Evolutionary conservation across 306 rosid species (phyloP).

Genomic region (Pueraria montana): DNA sequence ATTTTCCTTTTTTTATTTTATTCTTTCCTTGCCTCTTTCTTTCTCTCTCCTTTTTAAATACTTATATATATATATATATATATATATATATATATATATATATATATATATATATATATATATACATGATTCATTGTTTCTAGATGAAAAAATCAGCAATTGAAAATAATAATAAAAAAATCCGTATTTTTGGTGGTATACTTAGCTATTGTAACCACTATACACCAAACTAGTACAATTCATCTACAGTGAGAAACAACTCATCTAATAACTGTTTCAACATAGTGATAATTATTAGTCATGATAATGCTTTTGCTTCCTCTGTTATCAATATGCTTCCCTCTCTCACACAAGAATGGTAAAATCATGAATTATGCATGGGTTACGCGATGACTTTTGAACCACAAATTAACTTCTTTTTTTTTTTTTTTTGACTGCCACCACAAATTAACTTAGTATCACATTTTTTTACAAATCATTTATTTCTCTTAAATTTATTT

Average conservation of each 20-base stretch:
- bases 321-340: constrained; percentile 8
- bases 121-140: constrained; percentile 18
- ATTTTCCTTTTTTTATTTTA: background rate
- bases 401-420: too few relatives aligned
- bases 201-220: background rate
- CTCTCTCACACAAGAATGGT: background rate
- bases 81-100: too few relatives aligned
- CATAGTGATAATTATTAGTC: constrained; percentile 1
- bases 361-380: background rate
- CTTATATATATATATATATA: too few relatives aligned
- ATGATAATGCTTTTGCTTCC: constrained; percentile 16
- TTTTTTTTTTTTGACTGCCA: too few relatives aligned
- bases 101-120: too few relatives aligned
- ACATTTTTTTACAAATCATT: background rate
- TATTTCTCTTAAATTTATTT: background rate
- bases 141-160: background rate
- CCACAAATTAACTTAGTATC: too few relatives aligned
- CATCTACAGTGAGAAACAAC: constrained; percentile 10
- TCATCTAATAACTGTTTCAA: constrained; percentile 19
- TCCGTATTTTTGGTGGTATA: background rate
- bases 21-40: background rate
- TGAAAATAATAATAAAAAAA: background rate
- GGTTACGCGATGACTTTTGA: background rate
- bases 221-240: background rate
- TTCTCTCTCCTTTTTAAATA: background rate